Percentiles rank a stretch among this genome's conserved stretches.
Evolutionary conservation across 768 basidiomycete species (phyloP).

Genomic region (Cystofilobasidium capitatum): DNA sequence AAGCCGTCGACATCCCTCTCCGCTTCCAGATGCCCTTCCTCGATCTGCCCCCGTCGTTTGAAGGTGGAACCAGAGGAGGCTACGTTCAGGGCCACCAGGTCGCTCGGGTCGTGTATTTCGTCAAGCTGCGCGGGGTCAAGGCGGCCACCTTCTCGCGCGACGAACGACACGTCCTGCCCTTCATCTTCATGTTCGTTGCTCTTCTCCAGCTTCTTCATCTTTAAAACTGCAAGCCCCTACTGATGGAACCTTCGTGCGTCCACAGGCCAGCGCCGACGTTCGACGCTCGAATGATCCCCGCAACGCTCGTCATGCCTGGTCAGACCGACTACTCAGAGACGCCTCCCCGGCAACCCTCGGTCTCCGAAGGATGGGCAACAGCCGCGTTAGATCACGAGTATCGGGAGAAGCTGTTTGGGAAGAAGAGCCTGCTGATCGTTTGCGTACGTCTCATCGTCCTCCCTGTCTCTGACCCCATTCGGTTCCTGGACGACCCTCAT

Average conservation of each 20-base stretch:
- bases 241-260: no score
- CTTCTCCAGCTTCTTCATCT: no score
- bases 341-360: not conserved
- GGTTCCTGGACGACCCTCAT: no score
- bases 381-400: not conserved
- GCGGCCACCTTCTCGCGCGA: not conserved
- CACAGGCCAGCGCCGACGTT: not conserved
- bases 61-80: not conserved
- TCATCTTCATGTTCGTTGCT: conserved; percentile 12
- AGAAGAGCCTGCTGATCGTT: not conserved
- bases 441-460: not conserved
- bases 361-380: not conserved
- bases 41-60: not conserved
- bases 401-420: not conserved
- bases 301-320: not conserved
- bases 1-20: not conserved
- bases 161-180: conserved; percentile 4
- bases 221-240: not conserved
- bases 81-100: conserved; percentile 4
- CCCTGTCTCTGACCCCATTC: no score
- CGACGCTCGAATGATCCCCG: not conserved
- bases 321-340: not conserved
- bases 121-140: conserved; percentile 13
- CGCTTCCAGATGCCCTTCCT: not conserved
- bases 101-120: conserved; percentile 12